Evolutionary conservation across 306 rosid genomes (phyloP).

Genomic region (Pyrus bretschneideri): DNA sequence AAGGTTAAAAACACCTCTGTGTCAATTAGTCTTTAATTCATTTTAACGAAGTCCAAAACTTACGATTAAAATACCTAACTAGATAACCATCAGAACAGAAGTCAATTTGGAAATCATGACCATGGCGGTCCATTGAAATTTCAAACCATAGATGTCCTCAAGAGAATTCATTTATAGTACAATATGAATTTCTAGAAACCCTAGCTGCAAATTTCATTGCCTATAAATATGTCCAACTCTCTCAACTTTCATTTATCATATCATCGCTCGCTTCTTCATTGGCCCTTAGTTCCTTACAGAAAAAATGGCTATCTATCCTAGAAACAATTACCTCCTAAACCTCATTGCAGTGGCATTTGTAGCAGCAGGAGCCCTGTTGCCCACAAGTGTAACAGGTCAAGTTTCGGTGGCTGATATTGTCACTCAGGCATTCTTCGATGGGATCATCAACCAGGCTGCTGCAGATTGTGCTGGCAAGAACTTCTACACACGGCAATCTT

Average conservation of each 20-base stretch:
- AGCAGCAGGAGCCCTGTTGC: background rate
- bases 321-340: background rate
- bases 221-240: background rate
- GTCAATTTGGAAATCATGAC: background rate
- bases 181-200: background rate
- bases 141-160: background rate
- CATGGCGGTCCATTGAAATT: background rate
- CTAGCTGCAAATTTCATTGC: background rate
- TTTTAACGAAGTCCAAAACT: no score
- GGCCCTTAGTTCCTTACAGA: background rate
- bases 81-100: background rate
- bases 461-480: conserved; percentile 17
- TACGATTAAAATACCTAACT: background rate
- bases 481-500: conserved; percentile 26
- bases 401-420: conserved; percentile 13
- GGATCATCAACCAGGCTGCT: conserved; percentile 11
- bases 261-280: background rate
- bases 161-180: background rate
- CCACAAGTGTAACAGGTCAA: background rate
- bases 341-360: background rate
- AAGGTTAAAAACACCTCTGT: no score
- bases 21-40: no score
- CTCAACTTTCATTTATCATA: background rate
- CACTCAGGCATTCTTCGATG: conserved; percentile 11
- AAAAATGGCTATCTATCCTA: background rate